Evolutionary conservation across 192 early-diverging fungal species (phyloP).

Genomic region (Endogone sp.): DNA sequence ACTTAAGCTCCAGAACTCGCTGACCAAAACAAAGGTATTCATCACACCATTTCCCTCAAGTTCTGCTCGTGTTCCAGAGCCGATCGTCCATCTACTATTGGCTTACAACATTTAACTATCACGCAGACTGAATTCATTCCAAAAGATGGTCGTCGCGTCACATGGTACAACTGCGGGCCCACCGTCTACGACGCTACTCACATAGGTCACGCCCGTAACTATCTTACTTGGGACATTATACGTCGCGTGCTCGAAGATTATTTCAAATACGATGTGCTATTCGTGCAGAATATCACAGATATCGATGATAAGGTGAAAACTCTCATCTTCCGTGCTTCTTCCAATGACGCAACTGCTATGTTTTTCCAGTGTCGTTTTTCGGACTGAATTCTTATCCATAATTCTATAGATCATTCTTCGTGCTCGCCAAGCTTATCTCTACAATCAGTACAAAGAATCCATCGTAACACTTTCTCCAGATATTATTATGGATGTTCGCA

Average conservation of each 20-base stretch:
- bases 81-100: not conserved
- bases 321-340: not conserved
- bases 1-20: constrained; percentile 76
- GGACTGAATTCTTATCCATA: not conserved
- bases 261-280: constrained; percentile 88
- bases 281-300: constrained; percentile 98
- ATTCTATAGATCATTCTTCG: constrained; percentile 76
- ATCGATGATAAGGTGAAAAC: constrained; percentile 97
- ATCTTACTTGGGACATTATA: constrained; percentile 90
- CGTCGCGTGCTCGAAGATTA: constrained; percentile 93
- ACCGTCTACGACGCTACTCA: constrained; percentile 97
- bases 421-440: constrained; percentile 82
- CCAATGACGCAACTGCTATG: not conserved
- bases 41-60: not conserved
- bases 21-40: constrained; percentile 80
- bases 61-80: not conserved
- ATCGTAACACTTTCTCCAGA: constrained; percentile 37
- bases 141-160: constrained; percentile 70
- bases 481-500: constrained; percentile 50
- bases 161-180: constrained; percentile 98
- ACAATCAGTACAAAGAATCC: constrained; percentile 48
- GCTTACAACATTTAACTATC: not conserved
- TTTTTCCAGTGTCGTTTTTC: too few species aligned
- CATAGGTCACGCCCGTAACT: constrained; percentile 94
- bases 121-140: constrained; percentile 87